These are phyloP conservation scores for Suhomyces atakaporum DNA, from an alignment of 1,139 yeast genomes.

Conservation along the genomic window DNA sequence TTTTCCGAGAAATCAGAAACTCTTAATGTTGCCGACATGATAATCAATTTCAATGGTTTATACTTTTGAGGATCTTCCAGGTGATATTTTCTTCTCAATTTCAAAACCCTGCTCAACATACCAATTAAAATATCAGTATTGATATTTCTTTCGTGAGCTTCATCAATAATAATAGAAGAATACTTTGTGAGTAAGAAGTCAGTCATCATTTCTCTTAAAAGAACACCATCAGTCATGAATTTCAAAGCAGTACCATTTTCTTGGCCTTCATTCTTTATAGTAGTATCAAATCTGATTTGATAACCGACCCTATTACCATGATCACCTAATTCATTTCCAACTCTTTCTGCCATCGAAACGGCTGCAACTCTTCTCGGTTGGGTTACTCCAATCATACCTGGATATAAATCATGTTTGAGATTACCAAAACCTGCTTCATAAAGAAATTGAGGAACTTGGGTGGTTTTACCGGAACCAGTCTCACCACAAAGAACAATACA, in stretches of 20 bases:
- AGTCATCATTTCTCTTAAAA: constrained; percentile 86
- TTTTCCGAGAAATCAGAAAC: constrained; percentile 93
- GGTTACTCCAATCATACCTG: constrained; percentile 94
- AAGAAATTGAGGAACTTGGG: constrained; percentile 76
- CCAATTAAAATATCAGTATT: constrained; percentile 96
- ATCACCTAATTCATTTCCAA: constrained; percentile 77
- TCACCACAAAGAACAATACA: constrained; percentile 92
- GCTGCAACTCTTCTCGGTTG: constrained; percentile 99
- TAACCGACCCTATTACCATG: constrained; percentile 79
- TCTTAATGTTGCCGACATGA: constrained; percentile 95
- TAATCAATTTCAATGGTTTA: constrained; percentile 66
- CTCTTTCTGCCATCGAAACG: constrained; percentile 94
- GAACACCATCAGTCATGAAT: constrained; percentile 98
- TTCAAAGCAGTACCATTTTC: constrained; percentile 70
- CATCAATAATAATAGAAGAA: constrained; percentile 88
- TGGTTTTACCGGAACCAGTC: constrained; percentile 83
- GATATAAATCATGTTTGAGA: constrained; percentile 56
- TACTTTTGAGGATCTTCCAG: constrained; percentile 45
- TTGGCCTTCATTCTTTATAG: constrained; percentile 54
- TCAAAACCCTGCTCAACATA: constrained; percentile 84
- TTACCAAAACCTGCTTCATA: constrained; percentile 88
- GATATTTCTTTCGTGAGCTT: constrained; percentile 95
- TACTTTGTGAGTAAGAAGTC: constrained; percentile 81
- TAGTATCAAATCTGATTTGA: constrained; percentile 88
- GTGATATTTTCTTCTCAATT: constrained; percentile 63